These are phyloP conservation scores for Neonectria hederae DNA, from an alignment of 2,329 filamentous ascomycete genomes.

Conservation along the genomic window DNA sequence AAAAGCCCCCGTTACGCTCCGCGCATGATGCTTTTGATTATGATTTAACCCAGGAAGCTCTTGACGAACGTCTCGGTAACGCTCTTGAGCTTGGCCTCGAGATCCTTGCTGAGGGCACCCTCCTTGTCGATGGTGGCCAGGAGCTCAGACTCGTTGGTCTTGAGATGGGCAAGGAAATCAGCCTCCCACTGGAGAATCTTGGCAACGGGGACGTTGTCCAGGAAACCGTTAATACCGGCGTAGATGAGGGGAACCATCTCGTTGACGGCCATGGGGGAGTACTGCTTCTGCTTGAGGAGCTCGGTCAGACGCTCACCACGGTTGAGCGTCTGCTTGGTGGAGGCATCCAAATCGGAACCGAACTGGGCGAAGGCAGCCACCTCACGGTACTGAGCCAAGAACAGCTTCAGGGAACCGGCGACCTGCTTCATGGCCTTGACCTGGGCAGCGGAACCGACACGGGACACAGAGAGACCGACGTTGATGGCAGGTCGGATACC, in stretches of 20 bases:
- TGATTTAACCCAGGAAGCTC: conserved; percentile 77
- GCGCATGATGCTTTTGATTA: conserved; percentile 43
- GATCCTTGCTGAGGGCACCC: conserved; percentile 94
- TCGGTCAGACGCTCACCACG: conserved; percentile 99
- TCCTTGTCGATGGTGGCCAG: conserved; percentile 92
- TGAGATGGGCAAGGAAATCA: conserved; percentile 93
- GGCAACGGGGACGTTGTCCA: conserved; percentile 87
- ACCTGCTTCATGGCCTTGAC: conserved; percentile 99
- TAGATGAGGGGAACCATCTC: conserved; percentile 99
- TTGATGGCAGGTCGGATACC: conserved; percentile 99
- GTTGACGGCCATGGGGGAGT: conserved; percentile 97
- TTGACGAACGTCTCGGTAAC: conserved; percentile 86
- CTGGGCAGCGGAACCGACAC: conserved; percentile 99
- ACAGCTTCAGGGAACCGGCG: conserved; percentile 98
- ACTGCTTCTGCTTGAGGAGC: conserved; percentile 99
- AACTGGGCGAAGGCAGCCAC: conserved; percentile 99
- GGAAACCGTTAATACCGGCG: conserved; percentile 97
- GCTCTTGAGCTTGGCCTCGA: conserved; percentile 84
- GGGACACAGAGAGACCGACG: conserved; percentile 99
- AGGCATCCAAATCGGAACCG: conserved; percentile 98
- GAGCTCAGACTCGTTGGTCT: conserved; percentile 87
- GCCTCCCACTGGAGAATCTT: conserved; percentile 95
- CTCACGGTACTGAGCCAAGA: conserved; percentile 99
- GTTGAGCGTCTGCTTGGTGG: conserved; percentile 97
- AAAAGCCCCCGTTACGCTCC: conserved; percentile 46